Evolutionary conservation across 352 stramenopile species (phyloP).

Genomic region (Peronospora belbahrii): DNA sequence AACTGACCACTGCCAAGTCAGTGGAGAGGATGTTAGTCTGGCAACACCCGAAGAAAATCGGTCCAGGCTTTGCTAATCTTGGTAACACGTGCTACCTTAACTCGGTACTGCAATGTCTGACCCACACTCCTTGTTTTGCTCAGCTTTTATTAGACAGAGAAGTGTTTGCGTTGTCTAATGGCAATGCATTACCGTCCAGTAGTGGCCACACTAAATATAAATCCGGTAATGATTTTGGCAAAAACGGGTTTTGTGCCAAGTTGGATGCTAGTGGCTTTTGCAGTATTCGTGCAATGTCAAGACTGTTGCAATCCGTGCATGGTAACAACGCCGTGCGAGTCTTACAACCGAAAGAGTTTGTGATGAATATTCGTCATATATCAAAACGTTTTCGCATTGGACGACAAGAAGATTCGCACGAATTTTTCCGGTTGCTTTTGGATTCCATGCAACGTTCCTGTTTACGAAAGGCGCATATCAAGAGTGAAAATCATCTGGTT

Average conservation of each 20-base stretch:
- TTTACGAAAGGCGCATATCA: slow-evolving; percentile 63
- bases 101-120: slow-evolving; percentile 87
- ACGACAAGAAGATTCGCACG: slow-evolving; percentile 87
- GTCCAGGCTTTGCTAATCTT: slow-evolving; percentile 82
- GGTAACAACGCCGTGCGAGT: slow-evolving; percentile 31
- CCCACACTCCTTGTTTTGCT: slow-evolving; percentile 70
- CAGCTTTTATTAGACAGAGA: slow-evolving; percentile 84
- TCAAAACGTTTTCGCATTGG: slow-evolving; percentile 84
- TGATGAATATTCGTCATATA: slow-evolving; percentile 81
- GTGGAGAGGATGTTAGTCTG: slow-evolving; percentile 54
- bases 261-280: slow-evolving; percentile 40
- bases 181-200: slow-evolving; percentile 1
- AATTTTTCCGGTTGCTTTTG: slow-evolving; percentile 86
- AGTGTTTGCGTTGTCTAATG: slow-evolving; percentile 33
- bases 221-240: slow-evolving; percentile 22
- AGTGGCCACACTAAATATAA: slow-evolving; percentile 22
- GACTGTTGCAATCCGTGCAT: slow-evolving; percentile 62
- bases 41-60: slow-evolving; percentile 68
- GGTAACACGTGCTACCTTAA: slow-evolving; percentile 96
- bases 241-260: slow-evolving; percentile 13
- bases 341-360: slow-evolving; percentile 70
- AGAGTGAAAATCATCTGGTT: slow-evolving; percentile 46
- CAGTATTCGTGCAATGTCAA: slow-evolving; percentile 51
- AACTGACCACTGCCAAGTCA: slow-evolving; percentile 35
- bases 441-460: slow-evolving; percentile 81